Evolutionary conservation across 2,329 filamentous ascomycete genomes (phyloP).

Genomic region (Harringtonia lauricola): DNA sequence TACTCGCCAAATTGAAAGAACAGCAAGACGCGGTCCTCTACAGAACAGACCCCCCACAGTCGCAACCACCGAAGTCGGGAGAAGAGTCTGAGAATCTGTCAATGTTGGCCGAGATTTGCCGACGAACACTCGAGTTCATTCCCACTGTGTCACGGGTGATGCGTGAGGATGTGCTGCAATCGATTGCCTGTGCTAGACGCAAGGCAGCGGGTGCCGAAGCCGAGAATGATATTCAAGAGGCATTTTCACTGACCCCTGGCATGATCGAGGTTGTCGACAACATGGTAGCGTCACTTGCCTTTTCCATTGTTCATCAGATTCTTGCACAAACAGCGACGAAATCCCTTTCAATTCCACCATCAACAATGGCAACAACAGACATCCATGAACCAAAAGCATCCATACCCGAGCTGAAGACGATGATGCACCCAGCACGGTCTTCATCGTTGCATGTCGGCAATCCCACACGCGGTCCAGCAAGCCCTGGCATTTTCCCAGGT

Average conservation of each 20-base stretch:
- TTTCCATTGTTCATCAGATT: slow-evolving; percentile 65
- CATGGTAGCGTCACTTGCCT: slow-evolving; percentile 67
- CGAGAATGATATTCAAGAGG: slow-evolving; percentile 13
- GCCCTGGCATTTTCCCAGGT: slow-evolving; percentile 43
- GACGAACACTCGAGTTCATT: slow-evolving; percentile 73
- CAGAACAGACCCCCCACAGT: slow-evolving; percentile 43
- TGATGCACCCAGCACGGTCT: slow-evolving; percentile 56
- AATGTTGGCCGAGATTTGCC: slow-evolving; percentile 78
- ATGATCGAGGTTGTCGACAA: slow-evolving; percentile 54
- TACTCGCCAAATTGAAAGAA: slow-evolving; percentile 49
- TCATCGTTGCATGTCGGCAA: slow-evolving; percentile 45
- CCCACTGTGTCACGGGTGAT: slow-evolving; percentile 69
- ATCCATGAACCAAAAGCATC: slow-evolving; percentile 48
- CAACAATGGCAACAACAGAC: slow-evolving; percentile 34
- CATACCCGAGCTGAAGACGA: slow-evolving; percentile 58
- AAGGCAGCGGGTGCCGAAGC: slow-evolving; percentile 20
- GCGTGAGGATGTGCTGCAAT: slow-evolving; percentile 63
- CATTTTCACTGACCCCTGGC: slow-evolving; percentile 19
- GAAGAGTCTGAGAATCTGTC: slow-evolving; percentile 63
- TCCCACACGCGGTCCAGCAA: slow-evolving; percentile 24
- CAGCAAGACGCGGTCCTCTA: slow-evolving; percentile 48
- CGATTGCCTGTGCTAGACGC: slow-evolving; percentile 22
- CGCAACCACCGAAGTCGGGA: slow-evolving; percentile 32
- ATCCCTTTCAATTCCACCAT: slow-evolving; percentile 54
- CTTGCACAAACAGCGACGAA: slow-evolving; percentile 64